Base-by-base conservation (phyloP, 495 filamentous ascomycete species). In the Aspergillus homomorphus region DNA sequence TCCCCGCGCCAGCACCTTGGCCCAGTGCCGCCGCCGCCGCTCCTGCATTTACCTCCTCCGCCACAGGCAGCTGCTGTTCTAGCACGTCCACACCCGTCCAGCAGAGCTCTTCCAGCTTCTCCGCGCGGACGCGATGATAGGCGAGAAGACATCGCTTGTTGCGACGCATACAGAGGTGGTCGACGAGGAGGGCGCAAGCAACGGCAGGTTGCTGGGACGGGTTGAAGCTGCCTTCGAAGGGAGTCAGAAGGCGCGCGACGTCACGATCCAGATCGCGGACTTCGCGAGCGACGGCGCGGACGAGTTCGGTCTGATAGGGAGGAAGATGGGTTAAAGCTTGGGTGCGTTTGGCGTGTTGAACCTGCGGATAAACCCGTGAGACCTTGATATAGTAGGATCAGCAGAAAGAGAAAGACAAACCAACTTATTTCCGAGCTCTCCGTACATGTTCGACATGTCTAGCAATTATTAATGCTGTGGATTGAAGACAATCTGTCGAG, bases 91-190 rank as follows among this genome's bases (percentile, higher is more conserved):
- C 78, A 3, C 94, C 95, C 55, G 77, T 87, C 94, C 94, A 99
- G 55, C 90, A 94, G 66, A 96, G 85, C 73, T 94, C 90, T 66
- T 98, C 94, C 45, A 99, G 80, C 70, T 92, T 96, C 66, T 97
- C 90, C 3, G 90, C 85, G 22, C 94, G 84, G 2, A 89, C 90
- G 23, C 89, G 86, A 69, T 98, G 95, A 66, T 99, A 99, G 18
- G 93, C 92, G 1, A 99, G 83, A 7, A 99, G 82, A 64, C 95
- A 98, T 44, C 94, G 87, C 71, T 99, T 99, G 73, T 99, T 96
- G 45, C 95, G 82, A 20, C 93, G 87, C 89, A 96, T 96, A 59
- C 89, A 91, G 3, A 98, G 77, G 66, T 98, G 94, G 72, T 96
- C 89, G 59, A 97, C 91, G 18, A 99, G 84, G 18, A 99, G 80